Evolutionary conservation across 106 monocot genomes (phyloP).

Genomic region (Phalaenopsis aphrodite): DNA sequence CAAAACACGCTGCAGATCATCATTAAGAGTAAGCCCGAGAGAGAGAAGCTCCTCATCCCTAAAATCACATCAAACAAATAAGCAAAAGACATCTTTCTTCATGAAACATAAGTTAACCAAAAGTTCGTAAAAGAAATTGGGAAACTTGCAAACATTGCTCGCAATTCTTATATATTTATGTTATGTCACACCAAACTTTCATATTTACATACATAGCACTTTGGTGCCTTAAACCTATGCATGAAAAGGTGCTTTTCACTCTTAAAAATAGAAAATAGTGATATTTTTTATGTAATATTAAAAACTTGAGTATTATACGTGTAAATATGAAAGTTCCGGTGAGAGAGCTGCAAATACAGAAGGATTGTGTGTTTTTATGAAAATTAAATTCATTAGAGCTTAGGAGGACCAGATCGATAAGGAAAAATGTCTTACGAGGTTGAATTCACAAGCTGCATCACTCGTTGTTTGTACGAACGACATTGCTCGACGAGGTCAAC

Average conservation of each 20-base stretch:
- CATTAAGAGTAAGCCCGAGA: conserved; percentile 79
- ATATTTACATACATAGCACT: too few species aligned
- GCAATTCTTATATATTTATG: too few species aligned
- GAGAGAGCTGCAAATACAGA: too few species aligned
- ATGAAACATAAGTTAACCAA: not conserved
- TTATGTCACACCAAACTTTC: too few species aligned
- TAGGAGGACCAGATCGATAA: not conserved
- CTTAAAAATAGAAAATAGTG: too few species aligned
- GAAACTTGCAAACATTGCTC: not conserved
- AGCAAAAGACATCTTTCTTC: not conserved
- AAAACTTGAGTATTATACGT: too few species aligned
- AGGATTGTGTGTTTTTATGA: not conserved
- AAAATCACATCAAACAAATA: conserved; percentile 5
- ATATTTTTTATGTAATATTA: too few species aligned
- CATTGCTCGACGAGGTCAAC: conserved; percentile 85
- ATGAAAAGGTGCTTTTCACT: too few species aligned
- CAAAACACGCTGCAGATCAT: conserved; percentile 85
- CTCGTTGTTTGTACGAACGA: conserved; percentile 64
- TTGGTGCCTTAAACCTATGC: too few species aligned
- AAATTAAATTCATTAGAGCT: not conserved
- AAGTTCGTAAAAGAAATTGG: not conserved
- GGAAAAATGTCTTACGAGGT: conserved; percentile 59
- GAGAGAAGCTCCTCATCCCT: conserved; percentile 82
- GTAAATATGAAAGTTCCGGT: too few species aligned
- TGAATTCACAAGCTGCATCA: conserved; percentile 82